Percentiles rank a stretch among this genome's conserved stretches.
phyloP scores from a whole-genome alignment of 2,329 filamentous ascomycete genomes.

The Colletotrichum tamarilloi region DNA sequence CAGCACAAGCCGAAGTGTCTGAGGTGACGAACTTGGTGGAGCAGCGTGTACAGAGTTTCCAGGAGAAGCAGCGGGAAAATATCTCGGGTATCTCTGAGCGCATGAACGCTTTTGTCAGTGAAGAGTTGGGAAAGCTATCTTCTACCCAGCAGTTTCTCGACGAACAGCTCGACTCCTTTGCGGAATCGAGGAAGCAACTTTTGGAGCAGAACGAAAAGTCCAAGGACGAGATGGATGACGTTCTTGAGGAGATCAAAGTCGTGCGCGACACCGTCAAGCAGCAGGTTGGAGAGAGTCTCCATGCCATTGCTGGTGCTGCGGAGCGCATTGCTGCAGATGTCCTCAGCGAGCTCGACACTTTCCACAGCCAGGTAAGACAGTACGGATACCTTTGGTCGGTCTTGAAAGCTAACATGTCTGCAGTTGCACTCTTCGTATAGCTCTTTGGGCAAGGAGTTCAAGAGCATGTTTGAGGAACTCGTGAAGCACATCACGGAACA shows the following conservation, averaged over 20 bases:
- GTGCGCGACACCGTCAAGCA: slow-evolving; percentile 89
- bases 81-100: slow-evolving; percentile 75
- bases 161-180: slow-evolving; percentile 75
- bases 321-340: slow-evolving; percentile 92
- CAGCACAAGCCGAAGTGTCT: slow-evolving; percentile 79
- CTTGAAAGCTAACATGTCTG: not conserved
- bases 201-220: slow-evolving; percentile 75
- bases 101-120: slow-evolving; percentile 81
- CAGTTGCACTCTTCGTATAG: slow-evolving; percentile 87
- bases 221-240: slow-evolving; percentile 88
- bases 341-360: slow-evolving; percentile 83
- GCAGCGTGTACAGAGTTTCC: slow-evolving; percentile 77
- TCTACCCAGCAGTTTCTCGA: slow-evolving; percentile 77
- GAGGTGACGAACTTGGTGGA: slow-evolving; percentile 84
- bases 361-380: slow-evolving; percentile 74
- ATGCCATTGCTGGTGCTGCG: slow-evolving; percentile 84
- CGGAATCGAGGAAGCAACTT: slow-evolving; percentile 74
- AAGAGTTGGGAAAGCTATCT: slow-evolving; percentile 78
- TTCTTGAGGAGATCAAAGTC: slow-evolving; percentile 92
- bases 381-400: fast-evolving
- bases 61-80: slow-evolving; percentile 76
- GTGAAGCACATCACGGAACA: slow-evolving; percentile 80
- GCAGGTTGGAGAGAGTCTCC: slow-evolving; percentile 85
- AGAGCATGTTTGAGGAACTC: slow-evolving; percentile 84
- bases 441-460: slow-evolving; percentile 86